Conservation (phyloP, 768 basidiomycete species). For the Termitomyces heimii region DNA sequence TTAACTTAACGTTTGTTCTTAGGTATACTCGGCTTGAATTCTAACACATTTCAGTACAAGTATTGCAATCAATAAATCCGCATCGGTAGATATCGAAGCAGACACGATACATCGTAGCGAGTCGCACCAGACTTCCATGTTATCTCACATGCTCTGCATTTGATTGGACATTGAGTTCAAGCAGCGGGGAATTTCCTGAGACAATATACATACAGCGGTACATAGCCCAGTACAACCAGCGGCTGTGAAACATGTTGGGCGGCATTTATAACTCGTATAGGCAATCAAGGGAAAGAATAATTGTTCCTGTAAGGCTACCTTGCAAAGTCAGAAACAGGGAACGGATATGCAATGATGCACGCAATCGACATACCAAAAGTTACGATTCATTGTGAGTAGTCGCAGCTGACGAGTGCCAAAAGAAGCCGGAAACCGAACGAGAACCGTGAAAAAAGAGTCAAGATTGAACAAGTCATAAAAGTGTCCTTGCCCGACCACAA, state of each 20-base stretch:
- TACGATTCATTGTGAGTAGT: conserved; percentile 28
- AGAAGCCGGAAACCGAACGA: conserved; percentile 31
- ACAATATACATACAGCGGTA: conserved; percentile 14
- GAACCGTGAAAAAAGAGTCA: conserved; percentile 39
- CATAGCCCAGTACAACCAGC: conserved; percentile 22
- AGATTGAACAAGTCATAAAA: conserved; percentile 27
- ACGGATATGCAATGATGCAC: conserved; percentile 31
- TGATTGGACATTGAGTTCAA: too few species aligned
- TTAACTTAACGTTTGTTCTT: too few species aligned
- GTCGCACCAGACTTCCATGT: background rate
- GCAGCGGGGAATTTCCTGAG: background rate
- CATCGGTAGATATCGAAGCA: too few species aligned
- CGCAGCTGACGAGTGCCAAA: conserved; percentile 27
- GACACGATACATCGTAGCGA: too few species aligned
- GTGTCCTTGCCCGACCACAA: conserved; percentile 19
- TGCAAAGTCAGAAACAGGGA: conserved; percentile 26
- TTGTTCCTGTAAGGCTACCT: too few species aligned
- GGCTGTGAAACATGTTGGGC: conserved; percentile 26
- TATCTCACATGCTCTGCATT: too few species aligned
- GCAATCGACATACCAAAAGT: conserved; percentile 31
- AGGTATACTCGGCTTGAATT: too few species aligned
- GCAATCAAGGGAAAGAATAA: too few species aligned
- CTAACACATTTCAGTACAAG: too few species aligned
- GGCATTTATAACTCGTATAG: too few species aligned
- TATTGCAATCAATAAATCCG: too few species aligned